These are phyloP conservation scores for Cyanidioschyzon merolae DNA, from an alignment of 23 red algal genomes.

Conservation along the genomic window DNA sequence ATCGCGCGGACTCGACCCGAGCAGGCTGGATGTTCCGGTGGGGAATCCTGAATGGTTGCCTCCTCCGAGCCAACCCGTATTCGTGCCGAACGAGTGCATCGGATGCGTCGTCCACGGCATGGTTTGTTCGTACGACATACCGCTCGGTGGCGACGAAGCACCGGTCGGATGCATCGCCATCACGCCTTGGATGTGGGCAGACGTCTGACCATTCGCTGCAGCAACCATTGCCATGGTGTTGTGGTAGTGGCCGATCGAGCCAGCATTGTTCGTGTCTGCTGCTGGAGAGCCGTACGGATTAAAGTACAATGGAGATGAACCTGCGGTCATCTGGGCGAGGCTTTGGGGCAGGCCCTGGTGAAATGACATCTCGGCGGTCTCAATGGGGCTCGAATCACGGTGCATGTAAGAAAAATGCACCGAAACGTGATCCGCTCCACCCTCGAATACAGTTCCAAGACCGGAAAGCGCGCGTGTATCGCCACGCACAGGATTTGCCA, in stretches of 20 bases:
- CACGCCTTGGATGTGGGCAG: conserved; percentile 2
- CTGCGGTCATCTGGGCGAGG: not conserved
- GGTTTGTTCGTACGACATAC: conserved; percentile 12
- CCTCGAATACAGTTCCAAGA: not conserved
- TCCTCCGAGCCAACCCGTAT: not conserved
- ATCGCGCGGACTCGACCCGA: conserved; percentile 1
- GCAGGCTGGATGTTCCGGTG: not conserved
- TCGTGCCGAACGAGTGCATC: not conserved
- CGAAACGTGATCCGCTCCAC: not conserved
- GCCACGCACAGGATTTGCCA: not conserved
- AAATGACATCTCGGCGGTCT: not conserved
- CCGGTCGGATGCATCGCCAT: conserved; percentile 17
- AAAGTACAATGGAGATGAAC: conserved; percentile 9
- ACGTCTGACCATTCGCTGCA: not conserved
- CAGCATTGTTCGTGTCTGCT: not conserved
- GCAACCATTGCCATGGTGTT: conserved; percentile 9
- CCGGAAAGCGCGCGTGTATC: not conserved
- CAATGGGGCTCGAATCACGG: not conserved
- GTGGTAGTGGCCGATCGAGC: conserved; percentile 12
- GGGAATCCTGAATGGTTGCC: not conserved
- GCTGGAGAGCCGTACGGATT: conserved; percentile 12
- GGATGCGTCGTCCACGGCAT: not conserved
- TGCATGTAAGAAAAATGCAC: not conserved
- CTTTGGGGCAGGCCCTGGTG: not conserved
- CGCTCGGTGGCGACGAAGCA: not conserved